Evolutionary conservation across 768 basidiomycete genomes (phyloP), one percentile per base, ranked within the genome.

Genomic region (Daedaleopsis sinensis): DNA sequence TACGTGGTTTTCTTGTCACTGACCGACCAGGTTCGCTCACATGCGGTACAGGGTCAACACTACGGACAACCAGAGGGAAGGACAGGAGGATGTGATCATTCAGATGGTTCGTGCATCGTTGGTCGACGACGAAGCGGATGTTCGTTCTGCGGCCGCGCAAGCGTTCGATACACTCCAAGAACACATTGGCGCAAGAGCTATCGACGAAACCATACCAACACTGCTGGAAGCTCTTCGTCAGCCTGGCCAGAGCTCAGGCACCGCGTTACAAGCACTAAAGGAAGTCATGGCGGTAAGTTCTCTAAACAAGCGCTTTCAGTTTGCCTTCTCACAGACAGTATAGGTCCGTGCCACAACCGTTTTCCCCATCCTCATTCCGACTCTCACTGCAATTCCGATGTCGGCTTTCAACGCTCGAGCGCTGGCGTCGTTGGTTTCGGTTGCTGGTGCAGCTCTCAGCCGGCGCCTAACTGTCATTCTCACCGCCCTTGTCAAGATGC

Each of bases 291-390:
- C 83, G 65, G 94, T 94, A 74, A 72, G 90, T 78, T 4, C 18
- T 2, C 36, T 5, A 32, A 55, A 38, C 48, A 35, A 2, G 9
- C 49, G 12, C n/a, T 39, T 16, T 12, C 38, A 27, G 48, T 35
- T 32, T 21, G 9, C 35, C 13, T 46, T 21, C n/a, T 50, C 7
- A 21, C 35, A 46, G 38, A 65, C 55, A 37, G 56, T 54, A 57
- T 72, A 95, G 91, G 92, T 98, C 67, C 93, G 96, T 42, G 93
- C 96, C 15, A 83, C 89, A 43, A 94, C 92, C 11, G 95, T 98
- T 42, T 98, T 98, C 92, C 97, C 97, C 0, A 92, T 98, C 19
- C 79, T 98, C 58, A 93, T 99, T 59, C 97, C 96, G 0, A 96
- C 95, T 1, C 79, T 99, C 61, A 95, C 92, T 43, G 85, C 91